Evolutionary conservation across 441 rosid genomes (phyloP), one percentile per base, ranked within the genome.

Genomic region (Aleurites moluccanus): DNA sequence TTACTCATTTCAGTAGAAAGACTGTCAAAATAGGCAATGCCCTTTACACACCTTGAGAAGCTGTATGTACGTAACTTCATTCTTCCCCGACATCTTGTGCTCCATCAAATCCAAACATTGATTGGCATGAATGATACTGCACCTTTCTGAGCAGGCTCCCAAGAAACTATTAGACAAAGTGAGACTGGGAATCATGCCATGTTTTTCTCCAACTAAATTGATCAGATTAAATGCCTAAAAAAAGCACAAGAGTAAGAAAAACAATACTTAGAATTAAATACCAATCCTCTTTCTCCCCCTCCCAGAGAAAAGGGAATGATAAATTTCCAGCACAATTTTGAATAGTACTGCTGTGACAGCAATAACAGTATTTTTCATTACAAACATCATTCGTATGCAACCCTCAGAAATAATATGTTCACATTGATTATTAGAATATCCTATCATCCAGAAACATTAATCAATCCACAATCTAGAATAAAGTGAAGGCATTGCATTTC

Each of bases 21-120:
- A 10, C 21, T 42, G 53, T 62, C 28, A 70, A 68, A 66, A 9
- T 62, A 76, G 75, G 38, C 16, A 75, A 70, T 23, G 63, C 57
- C 21, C 18, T 67, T 45, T 56, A 82, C 88, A 75, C 69, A 90
- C 97, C 94, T 93, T 84, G 72, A 93, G 97, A 79, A 93, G 95
- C 80, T 84, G 85, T 56, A 75, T 49, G 79, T 90, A 92, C 53
- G 99, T 96, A 73, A 56, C 76, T 79, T 87, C 94, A 75, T 91
- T 85, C 88, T 85, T 96, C 73, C 94, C 97, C 21, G 86, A 83
- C 86, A 80, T 82, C 78, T 74, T 79, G 9, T 20, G 78, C 69
- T 87, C 97, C 99, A 96, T 96, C 83, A 88, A 83, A 76, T 93
- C 94, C 86, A 96, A 87, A 80, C 98, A 96, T 67, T 81, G 85